Evolutionary conservation across 306 rosid genomes (phyloP), one percentile per base, ranked within the genome.

Genomic region (Abrus pulchellus): DNA sequence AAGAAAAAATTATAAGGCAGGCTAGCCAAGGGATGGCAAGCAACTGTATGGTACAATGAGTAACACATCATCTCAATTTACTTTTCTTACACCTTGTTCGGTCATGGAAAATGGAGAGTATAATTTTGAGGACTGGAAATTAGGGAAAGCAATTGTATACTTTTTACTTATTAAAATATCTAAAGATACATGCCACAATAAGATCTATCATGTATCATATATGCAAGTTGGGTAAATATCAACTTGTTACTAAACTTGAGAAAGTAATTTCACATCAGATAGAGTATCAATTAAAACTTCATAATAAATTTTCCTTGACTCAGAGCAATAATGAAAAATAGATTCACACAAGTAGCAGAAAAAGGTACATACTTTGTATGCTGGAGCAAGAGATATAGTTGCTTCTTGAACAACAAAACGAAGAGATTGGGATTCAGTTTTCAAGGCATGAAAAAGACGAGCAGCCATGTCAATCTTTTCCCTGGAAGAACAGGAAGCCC

Each of bases 321-420:
- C 28, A 79, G 49, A 55, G 55, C 47, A 40, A 7, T 9, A 38
- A 81, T 55, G 3, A 66, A 38, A 70, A 63, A 62, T 55, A 77
- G 62, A 40, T 85, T 67, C 61, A 72, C 34, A 64, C 76, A 77
- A 74, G 68, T 6, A 40, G 33, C 56, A 49, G 45, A 61, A 27
- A 82, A 74, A 68, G 62, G 75, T 75, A 80, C 83, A 68, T 79
- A 94, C 99, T 93, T 91, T 89, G 87, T 94, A 94, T 14, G 99
- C 97, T 48, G 84, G 78, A 80, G 93, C 91, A 77, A 94, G 97
- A 83, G 97, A 91, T 76, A 88, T 80, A 71, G 95, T 94, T 53
- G 97, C 97, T 78, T 93, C 99, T 84, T 94, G 99, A 82, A 94
- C 85, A 75, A 84, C 87, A 61, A 88, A 89, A 63, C 97, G 94